phyloP scores from a whole-genome alignment of 31 red algal species.

The Odonthalia washingtoniensis region DNA sequence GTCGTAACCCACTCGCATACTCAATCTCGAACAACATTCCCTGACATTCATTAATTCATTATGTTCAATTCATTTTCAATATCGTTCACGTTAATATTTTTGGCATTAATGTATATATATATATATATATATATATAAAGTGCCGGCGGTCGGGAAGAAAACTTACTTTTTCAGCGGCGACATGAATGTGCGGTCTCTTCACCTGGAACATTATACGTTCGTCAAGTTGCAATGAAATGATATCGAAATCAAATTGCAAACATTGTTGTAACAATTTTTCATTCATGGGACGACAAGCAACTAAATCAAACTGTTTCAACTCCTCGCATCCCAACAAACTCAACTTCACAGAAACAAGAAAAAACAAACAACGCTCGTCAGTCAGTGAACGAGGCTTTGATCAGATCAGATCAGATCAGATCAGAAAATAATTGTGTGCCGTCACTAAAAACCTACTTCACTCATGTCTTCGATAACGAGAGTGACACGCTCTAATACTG shows the following conservation, averaged over 20 bases:
- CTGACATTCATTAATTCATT: too few relatives aligned
- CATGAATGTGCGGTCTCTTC: constrained; percentile 77
- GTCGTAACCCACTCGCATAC: too few relatives aligned
- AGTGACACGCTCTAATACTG: constrained; percentile 61
- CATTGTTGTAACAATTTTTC: constrained; percentile 92
- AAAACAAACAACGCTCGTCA: neutral
- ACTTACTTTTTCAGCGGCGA: constrained; percentile 74
- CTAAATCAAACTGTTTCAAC: constrained; percentile 74
- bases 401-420: too few relatives aligned
- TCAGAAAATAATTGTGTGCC: too few relatives aligned
- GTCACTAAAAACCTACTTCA: constrained; percentile 41
- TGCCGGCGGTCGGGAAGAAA: too few relatives aligned
- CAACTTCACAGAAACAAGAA: constrained; percentile 44
- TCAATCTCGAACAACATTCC: too few relatives aligned
- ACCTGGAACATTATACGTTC: constrained; percentile 48
- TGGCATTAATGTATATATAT: constrained; percentile 38
- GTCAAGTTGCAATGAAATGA: constrained; percentile 61
- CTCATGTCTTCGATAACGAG: constrained; percentile 41
- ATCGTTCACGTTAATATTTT: too few relatives aligned
- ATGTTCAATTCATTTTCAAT: too few relatives aligned
- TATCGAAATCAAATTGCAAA: constrained; percentile 88
- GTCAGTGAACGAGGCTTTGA: too few relatives aligned
- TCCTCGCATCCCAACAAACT: constrained; percentile 51
- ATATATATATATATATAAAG: constrained; percentile 45
- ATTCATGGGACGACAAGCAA: constrained; percentile 66